Percentiles rank a stretch among this genome's conserved stretches.
phyloP scores from a whole-genome alignment of 2,329 filamentous ascomycete genomes.

The Alternaria sp. region DNA sequence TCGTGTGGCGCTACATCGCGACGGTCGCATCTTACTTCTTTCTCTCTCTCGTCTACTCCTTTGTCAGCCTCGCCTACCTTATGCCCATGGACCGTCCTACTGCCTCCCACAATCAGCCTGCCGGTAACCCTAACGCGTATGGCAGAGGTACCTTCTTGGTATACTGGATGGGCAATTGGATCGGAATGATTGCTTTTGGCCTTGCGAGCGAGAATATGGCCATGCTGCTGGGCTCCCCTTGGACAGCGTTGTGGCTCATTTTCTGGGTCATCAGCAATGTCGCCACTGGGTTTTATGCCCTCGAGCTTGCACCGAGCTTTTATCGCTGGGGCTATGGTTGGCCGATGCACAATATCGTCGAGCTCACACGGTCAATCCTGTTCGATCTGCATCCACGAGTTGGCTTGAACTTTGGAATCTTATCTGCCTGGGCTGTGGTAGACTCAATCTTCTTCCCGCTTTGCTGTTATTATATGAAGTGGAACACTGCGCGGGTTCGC shows the following conservation, averaged over 20 bases:
- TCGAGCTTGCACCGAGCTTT: conserved; percentile 63
- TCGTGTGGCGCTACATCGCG: conserved; percentile 64
- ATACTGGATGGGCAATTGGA: conserved; percentile 68
- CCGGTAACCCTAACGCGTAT: conserved; percentile 61
- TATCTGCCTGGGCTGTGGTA: conserved; percentile 64
- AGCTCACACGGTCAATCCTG: conserved; percentile 64
- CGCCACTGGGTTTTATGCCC: conserved; percentile 63
- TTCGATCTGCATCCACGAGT: conserved; percentile 66
- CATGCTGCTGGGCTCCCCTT: conserved; percentile 67
- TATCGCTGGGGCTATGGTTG: conserved; percentile 69
- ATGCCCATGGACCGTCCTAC: conserved; percentile 62
- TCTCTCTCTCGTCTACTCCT: conserved; percentile 66
- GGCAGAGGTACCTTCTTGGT: conserved; percentile 64
- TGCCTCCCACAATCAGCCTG: conserved; percentile 52
- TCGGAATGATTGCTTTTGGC: conserved; percentile 67
- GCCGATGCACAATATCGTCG: conserved; percentile 68
- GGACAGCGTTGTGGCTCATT: conserved; percentile 68
- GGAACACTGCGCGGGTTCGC: conserved; percentile 42
- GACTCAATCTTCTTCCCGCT: conserved; percentile 61
- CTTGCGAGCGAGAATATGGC: conserved; percentile 70
- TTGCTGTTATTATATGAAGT: conserved; percentile 52
- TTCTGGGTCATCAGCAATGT: conserved; percentile 73
- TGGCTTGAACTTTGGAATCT: conserved; percentile 65
- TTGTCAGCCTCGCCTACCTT: conserved; percentile 67
- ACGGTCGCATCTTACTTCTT: conserved; percentile 66